Conservation (phyloP, 2,329 filamentous ascomycete genomes). For the Chrysosporium queenslandicum region DNA sequence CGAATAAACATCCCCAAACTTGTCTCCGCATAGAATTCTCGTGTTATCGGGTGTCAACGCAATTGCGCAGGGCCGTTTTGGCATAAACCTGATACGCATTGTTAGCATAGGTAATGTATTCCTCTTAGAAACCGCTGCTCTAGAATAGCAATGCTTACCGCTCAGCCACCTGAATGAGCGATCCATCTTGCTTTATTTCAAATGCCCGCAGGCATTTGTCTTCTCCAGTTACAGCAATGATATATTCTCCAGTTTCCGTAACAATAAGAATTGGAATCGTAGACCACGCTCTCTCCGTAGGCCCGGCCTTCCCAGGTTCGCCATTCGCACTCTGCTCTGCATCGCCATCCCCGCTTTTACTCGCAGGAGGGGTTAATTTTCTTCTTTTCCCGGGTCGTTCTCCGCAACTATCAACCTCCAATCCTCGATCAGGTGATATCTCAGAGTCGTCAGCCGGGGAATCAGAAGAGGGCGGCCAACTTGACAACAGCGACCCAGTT, state of each 20-base stretch:
- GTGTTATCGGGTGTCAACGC: conserved; percentile 57
- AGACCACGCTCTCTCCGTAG: conserved; percentile 30
- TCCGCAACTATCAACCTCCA: conserved; percentile 19
- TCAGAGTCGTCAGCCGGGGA: background rate
- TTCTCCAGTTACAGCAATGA: conserved; percentile 73
- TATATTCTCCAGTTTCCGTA: conserved; percentile 54
- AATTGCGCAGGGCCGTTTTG: conserved; percentile 76
- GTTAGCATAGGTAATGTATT: no score
- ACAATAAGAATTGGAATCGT: conserved; percentile 60
- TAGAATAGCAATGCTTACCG: conserved; percentile 45
- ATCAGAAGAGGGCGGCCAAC: conserved; percentile 42
- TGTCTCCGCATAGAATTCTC: conserved; percentile 76
- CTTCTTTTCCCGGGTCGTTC: conserved; percentile 38
- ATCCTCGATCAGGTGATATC: background rate
- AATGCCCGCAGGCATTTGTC: conserved; percentile 88
- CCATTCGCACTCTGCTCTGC: background rate
- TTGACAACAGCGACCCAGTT: conserved; percentile 50
- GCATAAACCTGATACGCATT: conserved; percentile 55
- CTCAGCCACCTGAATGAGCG: conserved; percentile 57
- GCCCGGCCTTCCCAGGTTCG: conserved; percentile 4
- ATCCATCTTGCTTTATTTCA: conserved; percentile 51
- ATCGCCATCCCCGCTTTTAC: conserved; percentile 20
- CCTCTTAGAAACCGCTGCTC: background rate
- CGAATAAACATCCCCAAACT: conserved; percentile 93
- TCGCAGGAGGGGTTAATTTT: conserved; percentile 28